These are phyloP conservation scores for Boechera stricta DNA, from an alignment of 345 rosid species.

Conservation along the genomic window DNA sequence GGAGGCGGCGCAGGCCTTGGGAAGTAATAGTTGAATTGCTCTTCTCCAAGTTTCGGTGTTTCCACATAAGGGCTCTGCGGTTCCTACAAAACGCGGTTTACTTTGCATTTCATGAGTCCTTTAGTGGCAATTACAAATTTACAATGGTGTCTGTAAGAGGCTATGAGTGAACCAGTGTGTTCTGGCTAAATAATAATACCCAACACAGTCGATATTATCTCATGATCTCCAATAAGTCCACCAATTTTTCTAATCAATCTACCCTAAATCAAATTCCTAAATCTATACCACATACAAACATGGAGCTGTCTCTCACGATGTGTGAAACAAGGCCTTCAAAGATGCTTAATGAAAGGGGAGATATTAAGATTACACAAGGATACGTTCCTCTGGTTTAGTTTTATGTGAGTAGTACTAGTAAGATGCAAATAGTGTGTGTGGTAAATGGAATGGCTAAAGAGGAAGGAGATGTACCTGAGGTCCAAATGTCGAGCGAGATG, in stretches of 20 bases:
- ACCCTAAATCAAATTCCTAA: neutral
- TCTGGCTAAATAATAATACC: neutral
- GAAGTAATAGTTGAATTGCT: constrained; percentile 50
- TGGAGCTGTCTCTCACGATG: neutral
- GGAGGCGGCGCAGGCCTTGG: constrained; percentile 86
- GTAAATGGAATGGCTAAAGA: constrained; percentile 26
- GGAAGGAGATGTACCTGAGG: constrained; percentile 58
- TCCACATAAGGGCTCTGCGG: constrained; percentile 82
- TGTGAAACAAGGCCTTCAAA: neutral
- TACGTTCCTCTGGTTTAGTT: neutral
- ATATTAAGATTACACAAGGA: neutral
- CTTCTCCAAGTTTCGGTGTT: constrained; percentile 61
- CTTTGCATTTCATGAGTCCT: constrained; percentile 4
- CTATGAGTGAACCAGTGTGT: neutral
- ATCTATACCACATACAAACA: constrained; percentile 23
- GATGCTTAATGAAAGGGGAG: neutral
- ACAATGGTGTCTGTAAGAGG: neutral
- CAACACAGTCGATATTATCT: neutral
- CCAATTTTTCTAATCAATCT: neutral
- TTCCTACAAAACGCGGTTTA: constrained; percentile 30
- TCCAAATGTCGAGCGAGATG: constrained; percentile 51
- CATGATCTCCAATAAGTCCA: neutral
- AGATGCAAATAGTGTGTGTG: neutral
- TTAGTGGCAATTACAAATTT: neutral
- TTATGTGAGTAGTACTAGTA: constrained; percentile 8